A percentile compares a stretch with the other conserved stretches of the same genome.
Evolutionary conservation across 805 yeast genomes (phyloP).

Genomic region (Teunomyces funiuensis): DNA sequence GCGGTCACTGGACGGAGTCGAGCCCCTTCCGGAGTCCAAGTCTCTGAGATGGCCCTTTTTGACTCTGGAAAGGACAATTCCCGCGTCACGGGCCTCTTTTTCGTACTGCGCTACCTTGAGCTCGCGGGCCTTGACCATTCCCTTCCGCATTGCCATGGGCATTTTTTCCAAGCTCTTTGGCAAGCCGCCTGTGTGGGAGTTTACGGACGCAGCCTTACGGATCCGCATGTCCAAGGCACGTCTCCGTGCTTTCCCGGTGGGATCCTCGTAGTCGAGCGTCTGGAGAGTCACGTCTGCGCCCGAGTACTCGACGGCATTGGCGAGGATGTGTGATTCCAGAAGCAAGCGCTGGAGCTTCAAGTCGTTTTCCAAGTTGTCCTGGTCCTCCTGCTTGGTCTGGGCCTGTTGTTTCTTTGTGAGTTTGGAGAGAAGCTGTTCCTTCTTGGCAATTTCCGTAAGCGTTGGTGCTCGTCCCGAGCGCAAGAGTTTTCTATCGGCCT

Average conservation of each 20-base stretch:
- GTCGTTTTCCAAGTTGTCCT: conserved; percentile 63
- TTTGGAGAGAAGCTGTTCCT: conserved; percentile 23
- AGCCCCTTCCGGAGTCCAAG: conserved; percentile 53
- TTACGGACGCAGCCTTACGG: conserved; percentile 37
- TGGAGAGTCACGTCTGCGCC: conserved; percentile 70
- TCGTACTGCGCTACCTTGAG: conserved; percentile 58
- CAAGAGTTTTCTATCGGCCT: conserved; percentile 51
- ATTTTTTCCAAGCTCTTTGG: conserved; percentile 62
- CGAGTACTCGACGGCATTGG: conserved; percentile 44
- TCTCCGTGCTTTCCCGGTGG: conserved; percentile 68
- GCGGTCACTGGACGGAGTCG: conserved; percentile 49
- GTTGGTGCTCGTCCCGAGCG: conserved; percentile 64
- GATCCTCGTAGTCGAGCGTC: conserved; percentile 59
- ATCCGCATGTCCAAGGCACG: conserved; percentile 63
- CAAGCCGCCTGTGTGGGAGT: conserved; percentile 47
- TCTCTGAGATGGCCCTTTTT: conserved; percentile 66
- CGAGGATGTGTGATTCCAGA: conserved; percentile 67
- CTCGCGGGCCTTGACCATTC: conserved; percentile 64
- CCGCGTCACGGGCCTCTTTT: conserved; percentile 83
- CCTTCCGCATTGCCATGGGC: conserved; percentile 88
- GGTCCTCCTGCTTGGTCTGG: conserved; percentile 39
- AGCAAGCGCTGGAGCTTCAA: conserved; percentile 69
- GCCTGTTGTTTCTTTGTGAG: conserved; percentile 36
- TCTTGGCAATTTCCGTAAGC: conserved; percentile 28
- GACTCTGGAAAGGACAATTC: conserved; percentile 76